Base-by-base conservation (phyloP, 257 asterid genomes). In the Nicotiana obtusifolia region DNA sequence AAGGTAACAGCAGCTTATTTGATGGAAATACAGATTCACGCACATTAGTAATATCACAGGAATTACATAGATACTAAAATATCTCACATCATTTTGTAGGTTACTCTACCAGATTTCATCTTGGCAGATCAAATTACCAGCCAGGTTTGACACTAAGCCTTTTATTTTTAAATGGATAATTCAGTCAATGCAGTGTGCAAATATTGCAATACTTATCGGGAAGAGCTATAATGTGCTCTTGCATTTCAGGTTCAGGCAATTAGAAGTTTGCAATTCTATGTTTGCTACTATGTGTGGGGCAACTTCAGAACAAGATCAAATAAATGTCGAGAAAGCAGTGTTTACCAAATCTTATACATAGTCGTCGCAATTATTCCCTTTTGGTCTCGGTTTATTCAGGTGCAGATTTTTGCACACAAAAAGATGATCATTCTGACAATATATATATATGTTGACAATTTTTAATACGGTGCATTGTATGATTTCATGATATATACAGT, bases 81-180 rank as follows among this genome's bases (percentile, higher is more conserved):
- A 41, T 30, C 26, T 2, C 33, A 22, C 75, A 35, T 79, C 60
- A 28, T 11, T 82, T 84, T 80, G 76, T 76, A 95, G 98, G 95
- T 93, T 59, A 89, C 87, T 4, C 89, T 95, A 54, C 81, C 97
- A 19, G 98, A 94, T 87, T 92, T 93, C 86, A 87, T 94, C 93
- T 87, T 94, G 88, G 95, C 94, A n/a, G 98, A 95, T 87, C 97
- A 93, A 90, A 83, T 95, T 64, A 95, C 98, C n/a, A 95, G 98
- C 91, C 97, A 95, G 97, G 98, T 92, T 17, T 22, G 84, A 30
- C 35, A 26, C 65, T 13, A 28, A 60, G 64, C 82, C 71, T 64
- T 77, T 56, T 41, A 13, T 11, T 17, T 35, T n/a, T 59, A 2
- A 33, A 19, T 2, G n/a, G 28, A 69, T 0, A 41, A 3, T 20